Evolutionary conservation across 1,284 basidiomycete genomes (phyloP), one percentile per base, ranked within the genome.

Genomic region (Tilletia indica): DNA sequence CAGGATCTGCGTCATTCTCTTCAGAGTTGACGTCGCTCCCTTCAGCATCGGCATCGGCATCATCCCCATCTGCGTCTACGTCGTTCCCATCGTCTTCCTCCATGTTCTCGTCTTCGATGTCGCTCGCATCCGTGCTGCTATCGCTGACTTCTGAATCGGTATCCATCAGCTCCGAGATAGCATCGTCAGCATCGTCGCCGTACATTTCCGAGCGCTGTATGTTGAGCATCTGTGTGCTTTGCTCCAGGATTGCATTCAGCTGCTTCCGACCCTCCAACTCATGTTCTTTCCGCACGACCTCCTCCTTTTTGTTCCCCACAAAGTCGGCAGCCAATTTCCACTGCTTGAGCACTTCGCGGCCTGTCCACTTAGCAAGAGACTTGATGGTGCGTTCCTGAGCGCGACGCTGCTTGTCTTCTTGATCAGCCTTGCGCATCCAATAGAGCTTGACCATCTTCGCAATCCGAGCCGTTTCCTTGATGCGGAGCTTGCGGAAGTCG

Each of bases 281-380:
- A 77, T 90, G 89, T 80, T 92, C 91, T 19, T 86, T 88, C 76
- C 89, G 88, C 68, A 87, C 86, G 71, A 86, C 86, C 14, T 87
- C 86, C 38, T 90, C 86, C 72, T 90, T 87, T 74, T 90, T 88
- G 67, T 92, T 90, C 5, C 91, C 89, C 19, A 95, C 88, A 80
- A 93, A 93, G 78, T 91, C 91, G 67, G 94, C 90, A 1, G 93
- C 95, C 77, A 93, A 89, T 81, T 91, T 92, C 95, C 95, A 98
- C 78, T 94, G 91, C 45, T 88, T 89, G 36, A 89, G 87, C 25
- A 97, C 90, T 79, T 91, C 87, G 76, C 88, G 89, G 69, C 90
- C 87, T 0, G 90, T 91, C 64, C 87, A 87, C 84, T 91, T 92
- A 31, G 92, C 92, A 67, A 93, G 79, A 2, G 86, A 87, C 71